Evolutionary conservation across 768 basidiomycete genomes (phyloP).

Genomic region (Megacollybia marginata): DNA sequence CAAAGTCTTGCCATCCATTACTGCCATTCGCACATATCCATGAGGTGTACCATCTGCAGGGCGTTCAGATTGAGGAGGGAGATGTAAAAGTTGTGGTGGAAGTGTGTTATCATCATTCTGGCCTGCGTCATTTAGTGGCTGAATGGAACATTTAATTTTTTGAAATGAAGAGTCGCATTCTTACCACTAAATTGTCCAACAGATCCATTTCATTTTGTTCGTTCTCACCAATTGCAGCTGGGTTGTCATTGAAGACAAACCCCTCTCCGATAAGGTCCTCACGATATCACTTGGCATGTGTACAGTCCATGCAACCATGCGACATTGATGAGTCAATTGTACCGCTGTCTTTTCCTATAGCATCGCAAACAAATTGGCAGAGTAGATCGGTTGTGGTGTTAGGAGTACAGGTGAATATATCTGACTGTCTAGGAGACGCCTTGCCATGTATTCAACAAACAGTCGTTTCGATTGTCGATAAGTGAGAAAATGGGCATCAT

Average conservation of each 20-base stretch:
- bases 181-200: neutral
- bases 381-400: constrained; percentile 2
- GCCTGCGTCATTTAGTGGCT: too few relatives aligned
- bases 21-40: too few relatives aligned
- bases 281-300: too few relatives aligned
- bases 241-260: too few relatives aligned
- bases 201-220: neutral
- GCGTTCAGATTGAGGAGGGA: too few relatives aligned
- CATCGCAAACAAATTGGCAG: too few relatives aligned
- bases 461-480: constrained; percentile 10
- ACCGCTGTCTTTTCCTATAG: constrained; percentile 8
- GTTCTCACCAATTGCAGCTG: neutral
- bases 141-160: too few relatives aligned
- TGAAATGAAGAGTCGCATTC: neutral
- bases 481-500: neutral
- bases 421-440: constrained; percentile 8
- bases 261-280: too few relatives aligned
- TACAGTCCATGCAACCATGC: constrained; percentile 13
- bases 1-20: too few relatives aligned
- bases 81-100: too few relatives aligned
- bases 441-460: constrained; percentile 13
- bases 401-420: constrained; percentile 4
- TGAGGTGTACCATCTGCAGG: constrained; percentile 4
- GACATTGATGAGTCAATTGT: constrained; percentile 1
- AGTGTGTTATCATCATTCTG: too few relatives aligned